A percentile compares a stretch with the other conserved stretches of the same genome.
Evolutionary conservation across 805 yeast genomes (phyloP).

Genomic region (Candida maesae): DNA sequence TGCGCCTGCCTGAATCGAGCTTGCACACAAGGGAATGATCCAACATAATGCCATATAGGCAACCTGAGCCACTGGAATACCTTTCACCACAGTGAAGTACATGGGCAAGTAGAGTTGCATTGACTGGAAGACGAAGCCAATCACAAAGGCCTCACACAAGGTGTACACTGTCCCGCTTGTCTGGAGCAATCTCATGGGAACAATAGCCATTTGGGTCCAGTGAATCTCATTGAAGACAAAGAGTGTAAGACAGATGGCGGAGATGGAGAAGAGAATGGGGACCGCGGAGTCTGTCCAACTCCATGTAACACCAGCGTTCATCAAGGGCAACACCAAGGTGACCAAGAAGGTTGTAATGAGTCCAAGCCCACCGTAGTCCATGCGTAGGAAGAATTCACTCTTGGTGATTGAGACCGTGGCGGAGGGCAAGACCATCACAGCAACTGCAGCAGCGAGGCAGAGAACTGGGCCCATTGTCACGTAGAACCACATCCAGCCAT

Average conservation of each 20-base stretch:
- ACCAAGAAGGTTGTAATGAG: constrained; percentile 7
- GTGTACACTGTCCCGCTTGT: constrained; percentile 34
- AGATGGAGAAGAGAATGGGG: background rate
- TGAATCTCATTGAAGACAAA: constrained; percentile 46
- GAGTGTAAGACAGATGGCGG: constrained; percentile 29
- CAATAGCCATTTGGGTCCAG: constrained; percentile 46
- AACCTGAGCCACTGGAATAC: constrained; percentile 17
- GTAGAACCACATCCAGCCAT: constrained; percentile 51
- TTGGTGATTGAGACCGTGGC: background rate
- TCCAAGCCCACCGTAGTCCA: constrained; percentile 12
- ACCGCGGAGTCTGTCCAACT: constrained; percentile 2
- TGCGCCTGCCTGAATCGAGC: constrained; percentile 43
- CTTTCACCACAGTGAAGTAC: constrained; percentile 35
- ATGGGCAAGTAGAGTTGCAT: constrained; percentile 46
- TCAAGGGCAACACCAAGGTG: constrained; percentile 11
- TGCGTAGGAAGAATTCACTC: constrained; percentile 1
- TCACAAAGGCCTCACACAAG: constrained; percentile 38
- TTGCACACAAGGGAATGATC: constrained; percentile 40
- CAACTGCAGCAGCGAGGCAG: background rate
- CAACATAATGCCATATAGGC: constrained; percentile 32
- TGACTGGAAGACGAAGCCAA: constrained; percentile 47
- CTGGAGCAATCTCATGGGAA: constrained; percentile 44
- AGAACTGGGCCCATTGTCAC: constrained; percentile 40
- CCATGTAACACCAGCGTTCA: constrained; percentile 11
- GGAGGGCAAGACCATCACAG: constrained; percentile 3